Base-by-base conservation (phyloP, 176 grass and related monocot genomes). In the Phragmites australis region DNA sequence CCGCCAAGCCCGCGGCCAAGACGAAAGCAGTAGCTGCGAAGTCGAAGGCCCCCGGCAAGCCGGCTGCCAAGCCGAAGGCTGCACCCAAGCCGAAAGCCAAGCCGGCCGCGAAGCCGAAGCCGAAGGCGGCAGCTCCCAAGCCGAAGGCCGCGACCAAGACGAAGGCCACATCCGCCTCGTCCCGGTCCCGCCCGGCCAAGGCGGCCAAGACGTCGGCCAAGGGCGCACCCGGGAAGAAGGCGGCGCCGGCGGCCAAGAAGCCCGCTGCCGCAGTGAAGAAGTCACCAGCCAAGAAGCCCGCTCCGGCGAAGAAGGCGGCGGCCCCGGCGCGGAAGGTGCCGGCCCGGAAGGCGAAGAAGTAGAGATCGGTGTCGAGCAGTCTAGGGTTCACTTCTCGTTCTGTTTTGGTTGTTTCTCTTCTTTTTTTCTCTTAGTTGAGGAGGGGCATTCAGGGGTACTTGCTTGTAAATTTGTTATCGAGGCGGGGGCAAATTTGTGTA, bases 271-370 rank as follows among this genome's bases (percentile, higher is more conserved):
- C 87, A 0, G 87, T 29, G 45, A 85, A 85, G 82, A 80, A 84
- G 70, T 0, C 70, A 9, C 83, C 86, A 0, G 61, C 54, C 0
- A 80, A 76, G 83, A 89, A 86, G 87, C 41, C 79, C 0, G 48
- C 72, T 4, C 79, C 85, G 6, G 69, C 71, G 16, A 87, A 66
- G 75, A 90, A 85, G 64, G 44, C 85, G 0, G 70, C 63, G 3
- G 9, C 71, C 3, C 71, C 92, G 17, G 25, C 83, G 54, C 69
- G 83, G 89, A 94, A 87, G 87, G 84, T 79, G 15, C 81, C 71
- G 0, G 50, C 79, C 32, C 78, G 82, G 79, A 90, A 90, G 80
- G 90, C 82, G 30, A 97, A 93, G 85, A 97, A 97, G 83, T 93
- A 97, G 93, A 59, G 18, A 0, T 37, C 45, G 0, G 0, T 6